Evolutionary conservation across 2,329 filamentous ascomycete species (phyloP), one percentile per base, ranked within the genome.

Genomic region (Elsinoe batatas): DNA sequence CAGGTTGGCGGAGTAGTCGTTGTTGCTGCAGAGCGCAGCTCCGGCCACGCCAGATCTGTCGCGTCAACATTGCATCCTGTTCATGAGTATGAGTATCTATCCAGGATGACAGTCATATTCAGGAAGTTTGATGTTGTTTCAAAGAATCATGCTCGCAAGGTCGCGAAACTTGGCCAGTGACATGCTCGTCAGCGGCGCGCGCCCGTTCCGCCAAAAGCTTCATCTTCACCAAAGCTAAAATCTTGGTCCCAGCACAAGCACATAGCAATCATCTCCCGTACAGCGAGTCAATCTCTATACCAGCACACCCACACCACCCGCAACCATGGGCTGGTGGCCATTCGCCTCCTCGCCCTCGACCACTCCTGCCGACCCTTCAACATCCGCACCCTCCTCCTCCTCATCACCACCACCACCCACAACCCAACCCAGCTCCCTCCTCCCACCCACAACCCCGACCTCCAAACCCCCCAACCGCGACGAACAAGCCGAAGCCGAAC

Each of bases 401-500:
- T 30, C 12, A 35, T 33, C 42, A 54, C 58, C 30, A 53, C 61
- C 26, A 30, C 26, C 26, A 30, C 22, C 40, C 10, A 26, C 40
- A 13, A 44, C 17, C 10, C 40, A 20, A 42, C 36, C 35, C 40
- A 56, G 53, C 36, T 33, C 42, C 12, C 40, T 44, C 59, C 40
- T 59, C 51, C 54, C 53, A 10, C 38, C 61, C 38, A 51, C 59
- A 65, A 65, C 60, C 43, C 58, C 53, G 26, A 30, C 53, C 17
- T 42, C 51, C 15, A 1, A 26, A 5, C 53, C 53, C 10, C 61
- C 56, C 62, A 69, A 62, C 66, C 70, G 58, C 68, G 73, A 62
- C 69, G 74, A 78, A 63, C 69, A 74, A 65, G 75, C 76, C 60
- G 76, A 81, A 59, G 70, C 73, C 51, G 80, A 82, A 63, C 73